Percentiles rank a stretch among this genome's conserved stretches.
Evolutionary conservation across 2,329 filamentous ascomycete species (phyloP).

Genomic region (Cordyceps militaris): DNA sequence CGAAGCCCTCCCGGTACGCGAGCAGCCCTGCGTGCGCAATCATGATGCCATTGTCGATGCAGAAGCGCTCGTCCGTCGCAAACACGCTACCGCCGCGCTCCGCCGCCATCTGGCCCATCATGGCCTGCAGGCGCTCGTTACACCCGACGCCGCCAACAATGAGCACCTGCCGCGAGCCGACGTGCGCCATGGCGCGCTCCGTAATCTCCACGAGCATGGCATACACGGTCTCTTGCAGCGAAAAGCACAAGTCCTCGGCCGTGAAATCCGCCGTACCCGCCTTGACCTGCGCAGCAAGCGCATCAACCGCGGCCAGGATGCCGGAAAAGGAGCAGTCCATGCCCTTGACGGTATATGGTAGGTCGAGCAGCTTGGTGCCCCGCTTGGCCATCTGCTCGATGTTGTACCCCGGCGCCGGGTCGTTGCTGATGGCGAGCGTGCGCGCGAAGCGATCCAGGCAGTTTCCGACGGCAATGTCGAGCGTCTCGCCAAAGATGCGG

Average conservation of each 20-base stretch:
- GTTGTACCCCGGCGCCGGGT: slow-evolving; percentile 95
- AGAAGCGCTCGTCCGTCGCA: slow-evolving; percentile 94
- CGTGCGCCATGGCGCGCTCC: slow-evolving; percentile 96
- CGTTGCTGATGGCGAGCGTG: slow-evolving; percentile 85
- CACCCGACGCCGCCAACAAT: slow-evolving; percentile 95
- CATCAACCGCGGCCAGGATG: slow-evolving; percentile 77
- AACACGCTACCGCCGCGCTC: slow-evolving; percentile 86
- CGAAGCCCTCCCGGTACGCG: slow-evolving; percentile 74
- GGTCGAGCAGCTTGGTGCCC: slow-evolving; percentile 67
- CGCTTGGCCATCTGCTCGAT: slow-evolving; percentile 87
- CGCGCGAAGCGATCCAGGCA: slow-evolving; percentile 94
- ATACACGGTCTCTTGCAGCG: slow-evolving; percentile 88
- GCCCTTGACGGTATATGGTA: slow-evolving; percentile 94
- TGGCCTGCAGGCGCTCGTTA: slow-evolving; percentile 89
- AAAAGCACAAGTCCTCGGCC: slow-evolving; percentile 83
- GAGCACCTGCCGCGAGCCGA: slow-evolving; percentile 81
- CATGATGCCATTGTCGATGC: slow-evolving; percentile 99
- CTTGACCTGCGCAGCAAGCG: slow-evolving; percentile 63
- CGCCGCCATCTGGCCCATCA: slow-evolving; percentile 95
- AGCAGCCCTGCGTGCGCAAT: slow-evolving; percentile 92
- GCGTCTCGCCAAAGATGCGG: slow-evolving; percentile 94
- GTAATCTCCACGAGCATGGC: slow-evolving; percentile 99
- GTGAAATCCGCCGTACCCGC: slow-evolving; percentile 54
- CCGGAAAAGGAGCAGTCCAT: slow-evolving; percentile 98
- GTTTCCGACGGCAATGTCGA: slow-evolving; percentile 97